Evolutionary conservation across 495 filamentous ascomycete genomes (phyloP), one percentile per base, ranked within the genome.

Genomic region (Pyrenula aspistea): DNA sequence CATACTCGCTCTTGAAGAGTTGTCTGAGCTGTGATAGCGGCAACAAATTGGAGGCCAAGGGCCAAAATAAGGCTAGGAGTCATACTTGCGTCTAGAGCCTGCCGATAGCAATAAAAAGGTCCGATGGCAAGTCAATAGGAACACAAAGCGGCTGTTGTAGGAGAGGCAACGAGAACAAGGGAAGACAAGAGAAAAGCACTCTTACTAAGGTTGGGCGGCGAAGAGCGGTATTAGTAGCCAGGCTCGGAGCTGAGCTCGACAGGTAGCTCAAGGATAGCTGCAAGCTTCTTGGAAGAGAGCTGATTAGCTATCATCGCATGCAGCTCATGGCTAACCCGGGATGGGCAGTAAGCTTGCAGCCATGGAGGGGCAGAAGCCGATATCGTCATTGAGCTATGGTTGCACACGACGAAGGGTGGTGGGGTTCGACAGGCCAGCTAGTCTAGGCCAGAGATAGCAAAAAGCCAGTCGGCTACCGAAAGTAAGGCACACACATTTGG

Each of bases 1-100:
- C 85, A 84, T 23, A 87, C 72, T 15, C 77, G 84, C 67, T 85
- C 82, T 21, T 24, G 8, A 24, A 52, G 50, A 52, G 8, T 24
- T 21, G 50, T 8, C 50, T 52, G 50, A 10, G 50, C 50, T 52
- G 50, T 24, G 22, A 24, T 20, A 4, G 19, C 19, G 10, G 22
- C 50, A 20, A 20, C 19, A 15, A 42, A 42, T 8, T 8, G 19
- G 19, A 52, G 50, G 19, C 50, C 50, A 8, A 52, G 50, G 19
- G 50, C 19, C 50, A 52, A 20, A 8, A 52, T 4, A 15, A 42
- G 31, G 4, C 15, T 4, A 8, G 31, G 8, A 15, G 31, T 15
- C 31, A 42, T 42, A 42, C 15, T 42, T 4, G 31, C 31, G 4
- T 4, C 31, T 42, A 15, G 31, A 8, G 31, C 31, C 8, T 42